These are phyloP conservation scores for Lentinula sp. DNA, from an alignment of 768 basidiomycete species.

Conservation along the genomic window DNA sequence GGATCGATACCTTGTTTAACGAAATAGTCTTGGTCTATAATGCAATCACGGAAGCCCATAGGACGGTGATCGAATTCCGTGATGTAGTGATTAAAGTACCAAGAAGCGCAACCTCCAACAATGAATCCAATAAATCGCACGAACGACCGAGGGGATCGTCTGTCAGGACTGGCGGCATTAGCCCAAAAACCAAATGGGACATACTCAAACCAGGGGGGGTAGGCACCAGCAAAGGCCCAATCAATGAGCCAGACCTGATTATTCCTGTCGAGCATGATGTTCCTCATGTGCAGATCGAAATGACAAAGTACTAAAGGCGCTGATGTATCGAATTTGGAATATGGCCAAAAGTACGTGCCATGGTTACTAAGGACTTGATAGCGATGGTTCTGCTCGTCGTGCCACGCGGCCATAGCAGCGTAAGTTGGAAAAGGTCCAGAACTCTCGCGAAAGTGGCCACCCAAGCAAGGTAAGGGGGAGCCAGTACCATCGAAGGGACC, in stretches of 20 bases:
- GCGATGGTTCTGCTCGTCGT: slow-evolving; percentile 2
- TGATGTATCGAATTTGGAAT: not conserved
- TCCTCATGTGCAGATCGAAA: slow-evolving; percentile 14
- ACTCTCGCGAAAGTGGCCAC: not conserved
- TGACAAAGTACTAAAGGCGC: slow-evolving; percentile 8
- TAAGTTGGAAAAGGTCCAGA: slow-evolving; percentile 16
- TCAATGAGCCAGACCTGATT: slow-evolving; percentile 7
- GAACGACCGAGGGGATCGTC: not conserved
- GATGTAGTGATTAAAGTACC: slow-evolving; percentile 3
- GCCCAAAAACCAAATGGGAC: not conserved
- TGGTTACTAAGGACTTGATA: not conserved
- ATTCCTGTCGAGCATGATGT: slow-evolving; percentile 15
- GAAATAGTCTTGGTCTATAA: not conserved
- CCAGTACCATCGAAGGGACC: slow-evolving; percentile 16
- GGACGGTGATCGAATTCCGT: not conserved
- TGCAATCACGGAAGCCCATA: not conserved
- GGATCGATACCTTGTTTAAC: not conserved
- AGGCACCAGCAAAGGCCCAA: slow-evolving; percentile 5
- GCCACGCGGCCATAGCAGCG: slow-evolving; percentile 12
- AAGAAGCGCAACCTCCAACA: not conserved
- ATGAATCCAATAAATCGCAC: not conserved
- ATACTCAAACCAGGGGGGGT: slow-evolving; percentile 6
- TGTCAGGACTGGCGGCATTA: not conserved
- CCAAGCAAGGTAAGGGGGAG: slow-evolving; percentile 2
- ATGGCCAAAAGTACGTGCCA: not conserved